Evolutionary conservation across 2,329 filamentous ascomycete species (phyloP).

Genomic region (Amauroascus niger): DNA sequence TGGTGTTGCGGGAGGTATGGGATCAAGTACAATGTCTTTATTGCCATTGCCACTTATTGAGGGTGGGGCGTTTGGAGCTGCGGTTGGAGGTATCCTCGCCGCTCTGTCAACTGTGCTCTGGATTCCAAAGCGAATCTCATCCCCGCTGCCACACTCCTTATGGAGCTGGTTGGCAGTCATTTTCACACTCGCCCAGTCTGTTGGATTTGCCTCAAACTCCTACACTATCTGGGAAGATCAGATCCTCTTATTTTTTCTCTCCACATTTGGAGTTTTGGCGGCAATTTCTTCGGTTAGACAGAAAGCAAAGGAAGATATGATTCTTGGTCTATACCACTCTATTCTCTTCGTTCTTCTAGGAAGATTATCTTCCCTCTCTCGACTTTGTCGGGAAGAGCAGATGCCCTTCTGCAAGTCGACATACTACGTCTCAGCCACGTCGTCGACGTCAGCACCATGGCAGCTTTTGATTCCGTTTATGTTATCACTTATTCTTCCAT

Average conservation of each 20-base stretch:
- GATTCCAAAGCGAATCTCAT: constrained; percentile 33
- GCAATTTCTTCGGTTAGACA: constrained; percentile 67
- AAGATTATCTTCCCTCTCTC: constrained; percentile 73
- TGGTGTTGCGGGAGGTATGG: constrained; percentile 31
- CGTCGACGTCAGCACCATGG: constrained; percentile 87
- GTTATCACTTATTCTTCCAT: constrained; percentile 62
- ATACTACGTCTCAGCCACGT: constrained; percentile 85
- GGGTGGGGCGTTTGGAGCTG: constrained; percentile 31
- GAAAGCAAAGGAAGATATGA: constrained; percentile 55
- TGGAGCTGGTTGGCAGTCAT: constrained; percentile 83
- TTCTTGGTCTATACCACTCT: constrained; percentile 75
- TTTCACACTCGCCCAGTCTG: constrained; percentile 77
- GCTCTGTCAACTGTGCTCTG: constrained; percentile 33
- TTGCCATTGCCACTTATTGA: constrained; percentile 28
- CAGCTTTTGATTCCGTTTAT: constrained; percentile 71
- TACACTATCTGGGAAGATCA: constrained; percentile 99
- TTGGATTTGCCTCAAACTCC: constrained; percentile 93
- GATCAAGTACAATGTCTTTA: constrained; percentile 20
- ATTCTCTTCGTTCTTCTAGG: constrained; percentile 70
- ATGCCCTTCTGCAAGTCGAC: constrained; percentile 95
- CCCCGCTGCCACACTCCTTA: constrained; percentile 58
- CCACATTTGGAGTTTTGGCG: constrained; percentile 72
- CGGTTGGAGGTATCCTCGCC: constrained; percentile 39
- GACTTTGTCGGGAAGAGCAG: constrained; percentile 92
- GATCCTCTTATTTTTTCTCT: constrained; percentile 82